phyloP scores from a whole-genome alignment of 2,329 filamentous ascomycete genomes.

The Pyricularia grisea region DNA sequence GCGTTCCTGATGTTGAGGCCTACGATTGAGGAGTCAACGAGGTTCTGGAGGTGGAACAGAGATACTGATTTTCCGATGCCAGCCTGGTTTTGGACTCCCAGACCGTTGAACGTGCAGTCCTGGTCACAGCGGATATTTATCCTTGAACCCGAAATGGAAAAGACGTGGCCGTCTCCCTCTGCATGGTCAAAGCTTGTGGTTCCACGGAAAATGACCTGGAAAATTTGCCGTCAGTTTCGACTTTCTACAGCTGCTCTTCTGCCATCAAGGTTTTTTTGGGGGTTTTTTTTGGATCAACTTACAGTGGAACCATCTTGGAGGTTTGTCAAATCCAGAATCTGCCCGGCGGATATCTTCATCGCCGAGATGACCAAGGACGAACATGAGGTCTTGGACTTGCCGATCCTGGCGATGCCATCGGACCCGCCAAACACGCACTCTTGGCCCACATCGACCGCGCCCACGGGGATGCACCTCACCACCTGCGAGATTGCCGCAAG shows the following conservation, averaged over 20 bases:
- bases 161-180: slow-evolving; percentile 55
- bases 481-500: neutral
- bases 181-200: slow-evolving; percentile 59
- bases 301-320: slow-evolving; percentile 40
- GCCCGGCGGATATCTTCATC: slow-evolving; percentile 47
- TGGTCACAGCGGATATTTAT: slow-evolving; percentile 42
- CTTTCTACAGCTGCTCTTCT: slow-evolving; percentile 3
- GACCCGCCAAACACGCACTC: neutral
- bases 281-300: neutral
- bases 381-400: neutral
- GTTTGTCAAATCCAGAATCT: slow-evolving; percentile 48
- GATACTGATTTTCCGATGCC: slow-evolving; percentile 12
- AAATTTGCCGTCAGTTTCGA: neutral
- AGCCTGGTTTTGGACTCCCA: slow-evolving; percentile 53
- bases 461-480: neutral
- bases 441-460: neutral
- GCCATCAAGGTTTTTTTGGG: neutral
- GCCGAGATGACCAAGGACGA: slow-evolving; percentile 12
- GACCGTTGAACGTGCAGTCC: slow-evolving; percentile 45
- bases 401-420: neutral
- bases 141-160: slow-evolving; percentile 48
- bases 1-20: slow-evolving; percentile 30
- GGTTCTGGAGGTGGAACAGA: slow-evolving; percentile 24
- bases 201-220: slow-evolving; percentile 51
- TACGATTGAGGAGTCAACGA: slow-evolving; percentile 39